Evolutionary conservation across 306 rosid genomes (phyloP), one percentile per base, ranked within the genome.

Genomic region (Hippophae tibetana): DNA sequence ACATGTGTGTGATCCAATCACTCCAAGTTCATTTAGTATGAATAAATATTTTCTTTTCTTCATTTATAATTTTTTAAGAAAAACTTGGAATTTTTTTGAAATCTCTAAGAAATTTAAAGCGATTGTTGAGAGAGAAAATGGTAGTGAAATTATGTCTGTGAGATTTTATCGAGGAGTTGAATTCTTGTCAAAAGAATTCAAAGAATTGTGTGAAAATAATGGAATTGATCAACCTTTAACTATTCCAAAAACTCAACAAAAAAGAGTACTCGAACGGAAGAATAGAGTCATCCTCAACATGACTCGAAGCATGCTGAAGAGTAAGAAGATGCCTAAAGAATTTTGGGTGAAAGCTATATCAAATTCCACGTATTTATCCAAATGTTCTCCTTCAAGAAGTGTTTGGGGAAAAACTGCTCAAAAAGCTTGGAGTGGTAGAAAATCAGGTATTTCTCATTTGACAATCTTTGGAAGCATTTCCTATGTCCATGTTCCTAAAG

Each of bases 1-100:
- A 18, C 23, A 18, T 18, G 23, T 18, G 23, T 59, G 52, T 59
- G 41, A 52, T 7, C 18, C 52, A 26, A 44, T 45, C 4, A 59
- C 23, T 8, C 42, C 52, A 46, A 18, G 23, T 18, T 18, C 23
- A 56, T 40, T 56, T 12, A 6, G 26, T 56, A 56, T 12, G 23
- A 56, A 56, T 40, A 56, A 56, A 31, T 56, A 56, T 56, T 38
- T 56, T 38, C 44, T 56, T 2, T 26, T 41, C 7, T 56, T 41
- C 5, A 38, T 56, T 12, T 31, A 56, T 13, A 47, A 56, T 11
- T 0, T 46, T 7, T 7, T 9, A 7, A 12, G 11, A 46, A 46
- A 46, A 46, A 9, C 2, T 3, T 9, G 49, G 49, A 3, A 12
- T 2, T 9, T 9, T 46, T 9, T 46, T 46, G 1, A 2, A 12